Percentiles rank a stretch among this genome's conserved stretches.
phyloP scores from a whole-genome alignment of 331 rosid genomes.

The Pyrus hybrid region DNA sequence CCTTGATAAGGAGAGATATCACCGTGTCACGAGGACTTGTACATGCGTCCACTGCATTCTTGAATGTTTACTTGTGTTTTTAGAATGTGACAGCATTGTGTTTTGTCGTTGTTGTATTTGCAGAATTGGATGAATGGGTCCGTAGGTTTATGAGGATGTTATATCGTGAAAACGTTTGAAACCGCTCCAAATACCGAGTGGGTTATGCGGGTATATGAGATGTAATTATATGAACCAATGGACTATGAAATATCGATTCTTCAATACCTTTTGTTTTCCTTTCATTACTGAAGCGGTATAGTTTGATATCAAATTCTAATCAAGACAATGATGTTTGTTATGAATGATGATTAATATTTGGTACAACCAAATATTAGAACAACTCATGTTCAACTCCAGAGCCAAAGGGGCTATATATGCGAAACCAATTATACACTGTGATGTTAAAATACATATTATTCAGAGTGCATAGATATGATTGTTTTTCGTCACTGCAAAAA shows the following conservation, averaged over 20 bases:
- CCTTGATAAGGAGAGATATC: not conserved
- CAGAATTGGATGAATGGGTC: not conserved
- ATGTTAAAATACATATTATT: too few relatives aligned
- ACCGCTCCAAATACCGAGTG: not conserved
- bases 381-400: too few relatives aligned
- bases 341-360: not conserved
- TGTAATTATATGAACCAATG: not conserved
- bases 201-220: not conserved
- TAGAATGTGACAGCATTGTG: not conserved
- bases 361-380: too few relatives aligned
- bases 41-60: not conserved
- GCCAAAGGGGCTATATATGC: too few relatives aligned
- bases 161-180: not conserved
- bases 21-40: not conserved
- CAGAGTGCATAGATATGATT: too few relatives aligned
- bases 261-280: not conserved
- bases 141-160: not conserved
- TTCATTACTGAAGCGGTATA: not conserved
- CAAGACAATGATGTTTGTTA: not conserved
- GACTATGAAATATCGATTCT: slow-evolving; percentile 2
- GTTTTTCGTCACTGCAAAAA: too few relatives aligned
- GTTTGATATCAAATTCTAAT: not conserved
- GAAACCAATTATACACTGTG: too few relatives aligned
- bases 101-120: not conserved
- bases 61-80: not conserved